phyloP scores from a whole-genome alignment of 2,329 filamentous ascomycete species.

The Raffaelea albimanens region DNA sequence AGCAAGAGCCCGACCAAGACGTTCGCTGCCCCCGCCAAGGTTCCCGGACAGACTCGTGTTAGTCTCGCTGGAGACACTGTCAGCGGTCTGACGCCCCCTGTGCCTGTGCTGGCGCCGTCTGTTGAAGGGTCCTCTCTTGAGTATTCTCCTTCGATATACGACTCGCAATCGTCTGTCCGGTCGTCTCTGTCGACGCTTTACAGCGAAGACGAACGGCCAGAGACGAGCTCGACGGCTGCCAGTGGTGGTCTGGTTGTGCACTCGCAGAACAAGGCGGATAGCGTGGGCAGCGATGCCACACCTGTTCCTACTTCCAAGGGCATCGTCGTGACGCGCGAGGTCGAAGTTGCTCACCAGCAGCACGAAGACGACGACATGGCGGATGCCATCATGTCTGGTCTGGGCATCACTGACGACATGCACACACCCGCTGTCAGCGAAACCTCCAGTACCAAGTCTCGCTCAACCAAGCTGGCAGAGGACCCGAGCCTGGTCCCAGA shows the following conservation, averaged over 20 bases:
- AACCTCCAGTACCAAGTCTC: background rate
- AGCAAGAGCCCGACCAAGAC: conserved; percentile 8
- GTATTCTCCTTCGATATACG: conserved; percentile 7
- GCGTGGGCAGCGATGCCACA: background rate
- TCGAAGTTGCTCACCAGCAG: background rate
- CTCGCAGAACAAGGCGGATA: background rate
- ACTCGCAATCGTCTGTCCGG: conserved; percentile 2
- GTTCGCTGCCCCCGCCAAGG: background rate
- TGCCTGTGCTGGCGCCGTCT: background rate
- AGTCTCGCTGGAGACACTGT: background rate
- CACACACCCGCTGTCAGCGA: background rate
- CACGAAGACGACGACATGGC: background rate
- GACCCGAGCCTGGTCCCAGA: conserved; percentile 1
- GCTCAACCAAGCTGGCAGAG: no score
- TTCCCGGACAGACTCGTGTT: background rate
- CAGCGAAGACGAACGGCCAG: conserved; percentile 40
- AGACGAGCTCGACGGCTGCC: conserved; percentile 8
- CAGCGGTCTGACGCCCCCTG: background rate
- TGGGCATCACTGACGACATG: conserved; percentile 3
- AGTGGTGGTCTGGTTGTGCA: background rate
- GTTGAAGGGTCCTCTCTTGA: conserved; percentile 4
- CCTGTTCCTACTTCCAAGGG: no score
- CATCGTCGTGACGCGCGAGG: background rate
- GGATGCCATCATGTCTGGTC: background rate
- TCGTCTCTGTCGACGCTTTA: conserved; percentile 48